Conservation (phyloP, 2,329 filamentous ascomycete species). For the Verticillium longisporum region DNA sequence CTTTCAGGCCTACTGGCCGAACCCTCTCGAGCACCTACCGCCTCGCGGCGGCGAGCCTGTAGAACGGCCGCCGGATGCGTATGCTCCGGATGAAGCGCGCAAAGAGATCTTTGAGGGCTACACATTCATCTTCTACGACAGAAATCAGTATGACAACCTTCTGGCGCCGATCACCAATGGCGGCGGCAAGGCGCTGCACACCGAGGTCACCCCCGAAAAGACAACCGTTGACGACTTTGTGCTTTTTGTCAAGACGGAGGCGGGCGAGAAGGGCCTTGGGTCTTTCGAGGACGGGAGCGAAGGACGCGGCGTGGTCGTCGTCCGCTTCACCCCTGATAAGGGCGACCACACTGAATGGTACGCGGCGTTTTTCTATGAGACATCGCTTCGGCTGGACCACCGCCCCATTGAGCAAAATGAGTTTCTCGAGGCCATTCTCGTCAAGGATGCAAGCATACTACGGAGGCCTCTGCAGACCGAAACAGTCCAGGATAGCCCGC, state of each 20-base stretch:
- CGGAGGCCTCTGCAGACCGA: slow-evolving; percentile 59
- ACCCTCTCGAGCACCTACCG: slow-evolving; percentile 65
- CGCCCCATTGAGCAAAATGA: slow-evolving; percentile 83
- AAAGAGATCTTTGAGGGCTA: slow-evolving; percentile 75
- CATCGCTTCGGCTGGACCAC: slow-evolving; percentile 70
- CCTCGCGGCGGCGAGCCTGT: slow-evolving; percentile 69
- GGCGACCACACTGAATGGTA: slow-evolving; percentile 57
- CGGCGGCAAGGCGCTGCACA: slow-evolving; percentile 72
- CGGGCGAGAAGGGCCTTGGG: slow-evolving; percentile 65
- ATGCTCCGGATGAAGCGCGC: slow-evolving; percentile 62
- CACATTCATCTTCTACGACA: slow-evolving; percentile 80
- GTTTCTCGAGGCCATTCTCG: slow-evolving; percentile 83
- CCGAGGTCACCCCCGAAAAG: slow-evolving; percentile 50
- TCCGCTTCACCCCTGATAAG: slow-evolving; percentile 60
- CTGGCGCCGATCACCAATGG: slow-evolving; percentile 69
- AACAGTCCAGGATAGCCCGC: slow-evolving; percentile 19
- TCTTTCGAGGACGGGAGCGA: slow-evolving; percentile 57
- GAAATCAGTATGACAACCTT: slow-evolving; percentile 68
- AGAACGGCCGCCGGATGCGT: slow-evolving; percentile 58
- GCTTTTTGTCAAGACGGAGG: slow-evolving; percentile 65
- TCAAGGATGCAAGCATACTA: slow-evolving; percentile 67
- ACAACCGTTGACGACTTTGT: slow-evolving; percentile 72
- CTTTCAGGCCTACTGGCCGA: slow-evolving; percentile 74
- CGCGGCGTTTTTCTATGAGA: slow-evolving; percentile 57
- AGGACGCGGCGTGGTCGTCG: slow-evolving; percentile 69